phyloP scores from a whole-genome alignment of 2,329 filamentous ascomycete species.

The Chaetomium olivaceum region DNA sequence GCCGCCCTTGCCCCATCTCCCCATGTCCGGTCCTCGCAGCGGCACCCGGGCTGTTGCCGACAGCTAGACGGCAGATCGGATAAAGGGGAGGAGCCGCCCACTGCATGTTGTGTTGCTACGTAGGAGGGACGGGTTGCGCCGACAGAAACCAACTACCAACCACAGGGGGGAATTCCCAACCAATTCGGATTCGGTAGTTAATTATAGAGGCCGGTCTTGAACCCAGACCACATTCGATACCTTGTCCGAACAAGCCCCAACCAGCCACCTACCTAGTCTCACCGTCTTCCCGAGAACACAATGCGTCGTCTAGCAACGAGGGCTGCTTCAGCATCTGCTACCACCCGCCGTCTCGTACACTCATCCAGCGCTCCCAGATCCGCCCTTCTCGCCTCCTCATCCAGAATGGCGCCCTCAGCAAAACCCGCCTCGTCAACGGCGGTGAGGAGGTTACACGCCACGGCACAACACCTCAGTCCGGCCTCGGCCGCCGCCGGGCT shows the following conservation, averaged over 20 bases:
- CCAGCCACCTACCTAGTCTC: slow-evolving; percentile 3
- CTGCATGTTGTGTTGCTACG: not conserved
- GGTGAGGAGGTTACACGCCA: slow-evolving; percentile 58
- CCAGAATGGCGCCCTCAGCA: slow-evolving; percentile 41
- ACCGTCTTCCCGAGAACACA: slow-evolving; percentile 26
- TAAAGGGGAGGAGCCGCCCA: slow-evolving; percentile 22
- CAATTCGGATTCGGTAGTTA: slow-evolving; percentile 25
- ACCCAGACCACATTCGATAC: slow-evolving; percentile 11
- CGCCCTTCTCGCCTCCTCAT: slow-evolving; percentile 26
- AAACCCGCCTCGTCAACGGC: slow-evolving; percentile 42
- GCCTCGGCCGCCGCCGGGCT: slow-evolving; percentile 49
- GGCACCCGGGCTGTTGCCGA: slow-evolving; percentile 15
- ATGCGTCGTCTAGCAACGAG: slow-evolving; percentile 52
- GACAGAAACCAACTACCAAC: not conserved
- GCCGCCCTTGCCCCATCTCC: slow-evolving; percentile 19
- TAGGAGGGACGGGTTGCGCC: not conserved
- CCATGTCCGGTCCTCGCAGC: slow-evolving; percentile 15
- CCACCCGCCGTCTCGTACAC: slow-evolving; percentile 38
- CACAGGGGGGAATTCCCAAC: not conserved
- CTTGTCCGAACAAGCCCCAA: not conserved
- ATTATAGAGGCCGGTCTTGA: slow-evolving; percentile 27
- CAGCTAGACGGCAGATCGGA: slow-evolving; percentile 25
- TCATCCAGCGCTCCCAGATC: slow-evolving; percentile 27
- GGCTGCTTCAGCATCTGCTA: slow-evolving; percentile 39
- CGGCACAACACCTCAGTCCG: slow-evolving; percentile 56